Conservation (phyloP, 2,329 filamentous ascomycete genomes). For the Trichophyton schoenleinii region DNA sequence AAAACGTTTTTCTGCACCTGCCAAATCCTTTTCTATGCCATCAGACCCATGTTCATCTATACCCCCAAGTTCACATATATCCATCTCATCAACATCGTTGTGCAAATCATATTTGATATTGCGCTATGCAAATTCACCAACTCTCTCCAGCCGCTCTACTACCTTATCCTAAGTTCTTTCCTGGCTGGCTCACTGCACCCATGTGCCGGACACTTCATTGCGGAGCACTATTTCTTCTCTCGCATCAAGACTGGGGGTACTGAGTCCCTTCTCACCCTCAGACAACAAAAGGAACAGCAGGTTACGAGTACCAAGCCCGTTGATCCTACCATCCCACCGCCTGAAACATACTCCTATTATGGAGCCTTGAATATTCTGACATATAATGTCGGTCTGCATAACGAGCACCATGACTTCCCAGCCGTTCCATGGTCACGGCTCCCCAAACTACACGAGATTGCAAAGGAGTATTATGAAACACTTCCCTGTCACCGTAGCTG, state of each 20-base stretch:
- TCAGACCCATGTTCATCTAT: constrained; percentile 92
- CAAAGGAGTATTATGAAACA: constrained; percentile 81
- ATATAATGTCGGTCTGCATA: constrained; percentile 96
- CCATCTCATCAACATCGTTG: constrained; percentile 66
- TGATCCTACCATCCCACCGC: constrained; percentile 45
- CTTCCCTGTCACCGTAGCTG: constrained; percentile 82
- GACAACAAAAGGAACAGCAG: constrained; percentile 18
- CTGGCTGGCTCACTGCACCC: constrained; percentile 88
- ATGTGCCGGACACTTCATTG: constrained; percentile 94
- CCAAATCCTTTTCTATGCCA: constrained; percentile 96
- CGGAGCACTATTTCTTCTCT: constrained; percentile 76
- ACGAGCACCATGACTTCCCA: constrained; percentile 98
- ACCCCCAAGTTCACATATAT: constrained; percentile 73
- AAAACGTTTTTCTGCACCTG: constrained; percentile 99
- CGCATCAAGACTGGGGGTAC: constrained; percentile 27
- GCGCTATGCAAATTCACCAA: constrained; percentile 51
- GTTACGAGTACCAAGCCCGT: constrained; percentile 29
- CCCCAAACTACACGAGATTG: constrained; percentile 62
- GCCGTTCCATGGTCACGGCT: constrained; percentile 90
- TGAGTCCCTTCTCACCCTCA: constrained; percentile 41
- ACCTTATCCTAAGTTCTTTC: constrained; percentile 82
- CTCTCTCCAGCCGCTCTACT: constrained; percentile 52
- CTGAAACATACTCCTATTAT: constrained; percentile 97
- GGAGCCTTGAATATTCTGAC: constrained; percentile 81
- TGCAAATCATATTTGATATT: constrained; percentile 68